Percentiles rank a stretch among this genome's conserved stretches.
Conservation (phyloP, 306 rosid species). For the Argentina anserina region DNA sequence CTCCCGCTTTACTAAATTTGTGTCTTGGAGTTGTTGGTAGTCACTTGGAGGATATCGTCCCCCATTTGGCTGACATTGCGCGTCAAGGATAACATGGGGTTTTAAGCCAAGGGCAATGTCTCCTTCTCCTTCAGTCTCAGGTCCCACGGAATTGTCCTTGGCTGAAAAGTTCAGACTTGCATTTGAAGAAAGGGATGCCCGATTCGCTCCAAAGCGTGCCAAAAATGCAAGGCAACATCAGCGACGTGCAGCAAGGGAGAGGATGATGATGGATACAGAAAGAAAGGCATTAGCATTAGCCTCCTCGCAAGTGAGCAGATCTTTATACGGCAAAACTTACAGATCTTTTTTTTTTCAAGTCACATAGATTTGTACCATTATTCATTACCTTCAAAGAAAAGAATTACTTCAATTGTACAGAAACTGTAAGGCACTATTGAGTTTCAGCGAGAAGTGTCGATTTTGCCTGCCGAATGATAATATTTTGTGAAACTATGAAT, state of each 20-base stretch:
- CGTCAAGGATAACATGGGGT: constrained; percentile 63
- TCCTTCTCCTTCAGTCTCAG: constrained; percentile 24
- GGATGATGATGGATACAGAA: constrained; percentile 57
- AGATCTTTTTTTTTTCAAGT: not conserved
- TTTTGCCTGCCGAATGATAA: not conserved
- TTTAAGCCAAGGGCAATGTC: constrained; percentile 27
- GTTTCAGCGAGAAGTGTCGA: not conserved
- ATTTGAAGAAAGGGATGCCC: constrained; percentile 79
- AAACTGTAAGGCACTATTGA: not conserved
- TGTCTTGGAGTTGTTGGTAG: constrained; percentile 76
- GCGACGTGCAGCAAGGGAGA: constrained; percentile 72
- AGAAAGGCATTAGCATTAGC: constrained; percentile 76
- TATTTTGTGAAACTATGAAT: not conserved
- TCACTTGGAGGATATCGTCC: constrained; percentile 76
- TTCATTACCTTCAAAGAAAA: not conserved
- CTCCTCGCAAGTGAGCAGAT: constrained; percentile 65
- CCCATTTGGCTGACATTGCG: constrained; percentile 68
- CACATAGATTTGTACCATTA: not conserved
- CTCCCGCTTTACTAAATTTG: constrained; percentile 64
- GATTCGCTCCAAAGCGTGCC: constrained; percentile 86
- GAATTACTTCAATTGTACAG: not conserved
- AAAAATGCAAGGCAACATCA: constrained; percentile 87
- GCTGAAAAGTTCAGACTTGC: constrained; percentile 94
- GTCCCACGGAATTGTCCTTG: constrained; percentile 53
- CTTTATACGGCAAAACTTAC: constrained; percentile 38